phyloP scores from a whole-genome alignment of 805 yeast species.

The Torulaspora microellipsoides region DNA sequence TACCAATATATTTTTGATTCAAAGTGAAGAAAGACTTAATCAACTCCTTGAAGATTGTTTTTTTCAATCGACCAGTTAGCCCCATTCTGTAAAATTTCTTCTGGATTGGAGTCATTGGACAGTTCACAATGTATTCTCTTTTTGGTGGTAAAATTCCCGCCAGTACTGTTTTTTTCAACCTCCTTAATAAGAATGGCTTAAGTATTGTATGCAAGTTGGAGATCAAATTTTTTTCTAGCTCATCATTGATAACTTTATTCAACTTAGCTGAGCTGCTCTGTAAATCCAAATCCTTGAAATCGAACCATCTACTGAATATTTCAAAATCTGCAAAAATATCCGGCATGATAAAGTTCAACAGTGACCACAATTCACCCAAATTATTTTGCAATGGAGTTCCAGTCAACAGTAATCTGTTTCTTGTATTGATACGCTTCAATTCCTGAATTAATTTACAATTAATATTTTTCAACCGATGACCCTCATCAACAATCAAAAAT shows the following conservation, averaged over 20 bases:
- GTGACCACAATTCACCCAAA: slow-evolving; percentile 84
- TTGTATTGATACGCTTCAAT: slow-evolving; percentile 59
- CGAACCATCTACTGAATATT: slow-evolving; percentile 91
- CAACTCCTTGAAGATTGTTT: slow-evolving; percentile 43
- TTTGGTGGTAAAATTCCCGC: slow-evolving; percentile 71
- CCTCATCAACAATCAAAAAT: slow-evolving; percentile 89
- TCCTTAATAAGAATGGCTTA: slow-evolving; percentile 79
- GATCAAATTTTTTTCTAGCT: slow-evolving; percentile 57
- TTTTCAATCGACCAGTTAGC: slow-evolving; percentile 42
- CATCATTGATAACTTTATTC: slow-evolving; percentile 48
- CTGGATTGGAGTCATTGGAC: slow-evolving; percentile 62
- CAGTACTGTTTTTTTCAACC: slow-evolving; percentile 73
- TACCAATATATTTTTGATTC: slow-evolving; percentile 35
- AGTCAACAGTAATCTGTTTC: slow-evolving; percentile 74
- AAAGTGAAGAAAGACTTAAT: slow-evolving; percentile 48
- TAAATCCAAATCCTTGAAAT: slow-evolving; percentile 54
- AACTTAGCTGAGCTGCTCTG: slow-evolving; percentile 27
- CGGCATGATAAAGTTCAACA: slow-evolving; percentile 85
- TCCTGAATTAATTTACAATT: slow-evolving; percentile 70
- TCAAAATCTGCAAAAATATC: slow-evolving; percentile 89
- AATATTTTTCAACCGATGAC: slow-evolving; percentile 84
- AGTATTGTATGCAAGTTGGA: slow-evolving; percentile 79
- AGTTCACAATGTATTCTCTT: slow-evolving; percentile 79
- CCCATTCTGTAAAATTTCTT: slow-evolving; percentile 54
- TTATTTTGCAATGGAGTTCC: slow-evolving; percentile 98